phyloP scores from a whole-genome alignment of 1,284 basidiomycete genomes.

The Moniliella sp. region DNA sequence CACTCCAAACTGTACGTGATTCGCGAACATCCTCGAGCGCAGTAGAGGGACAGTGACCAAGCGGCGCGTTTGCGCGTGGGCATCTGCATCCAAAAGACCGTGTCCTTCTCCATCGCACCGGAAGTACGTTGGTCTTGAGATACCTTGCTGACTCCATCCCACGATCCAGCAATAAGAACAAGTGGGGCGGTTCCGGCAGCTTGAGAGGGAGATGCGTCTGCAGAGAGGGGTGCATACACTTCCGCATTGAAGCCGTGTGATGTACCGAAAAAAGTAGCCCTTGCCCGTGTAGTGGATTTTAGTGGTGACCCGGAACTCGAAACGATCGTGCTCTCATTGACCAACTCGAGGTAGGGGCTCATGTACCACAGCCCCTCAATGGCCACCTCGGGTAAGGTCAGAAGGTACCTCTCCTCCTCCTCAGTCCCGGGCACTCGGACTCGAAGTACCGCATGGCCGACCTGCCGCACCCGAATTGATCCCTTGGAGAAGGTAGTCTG shows the following conservation, averaged over 20 bases:
- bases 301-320: constrained; percentile 51
- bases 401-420: constrained; percentile 47
- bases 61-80: no score
- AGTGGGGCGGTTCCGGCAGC: constrained; percentile 35
- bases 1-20: constrained; percentile 62
- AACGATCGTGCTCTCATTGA: constrained; percentile 62
- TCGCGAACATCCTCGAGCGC: constrained; percentile 58
- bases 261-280: constrained; percentile 53
- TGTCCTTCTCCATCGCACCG: constrained; percentile 18
- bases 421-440: constrained; percentile 47
- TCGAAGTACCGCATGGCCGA: constrained; percentile 70
- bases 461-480: constrained; percentile 75
- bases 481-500: constrained; percentile 54
- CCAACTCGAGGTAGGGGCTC: constrained; percentile 54
- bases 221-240: no score
- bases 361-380: constrained; percentile 42
- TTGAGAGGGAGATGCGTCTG: no score
- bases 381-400: constrained; percentile 49
- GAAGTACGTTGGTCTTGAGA: constrained; percentile 21
- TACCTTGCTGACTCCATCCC: constrained; percentile 57
- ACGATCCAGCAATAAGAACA: constrained; percentile 61
- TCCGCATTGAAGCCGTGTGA: constrained; percentile 75
- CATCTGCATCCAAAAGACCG: constrained; percentile 39
- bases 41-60: no score
- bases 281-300: constrained; percentile 67